Base-by-base conservation (phyloP, 2,329 filamentous ascomycete genomes). In the Aotearoamyces nothofagi region DNA sequence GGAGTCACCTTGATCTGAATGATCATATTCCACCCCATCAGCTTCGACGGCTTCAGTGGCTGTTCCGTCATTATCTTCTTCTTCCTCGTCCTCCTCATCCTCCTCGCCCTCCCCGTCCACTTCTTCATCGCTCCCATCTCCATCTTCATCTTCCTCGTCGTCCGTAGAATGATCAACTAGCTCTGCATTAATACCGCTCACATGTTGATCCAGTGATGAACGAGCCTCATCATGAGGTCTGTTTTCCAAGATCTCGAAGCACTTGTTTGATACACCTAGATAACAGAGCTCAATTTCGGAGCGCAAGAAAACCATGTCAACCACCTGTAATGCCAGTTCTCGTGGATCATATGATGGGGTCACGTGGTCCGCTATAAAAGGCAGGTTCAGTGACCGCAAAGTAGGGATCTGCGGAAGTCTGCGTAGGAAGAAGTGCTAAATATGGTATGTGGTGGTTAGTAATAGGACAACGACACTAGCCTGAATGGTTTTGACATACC, bases 261-360 rank as follows among this genome's bases (percentile, higher is more conserved):
- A 90, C 50, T 84, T 86, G 22, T 58, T 60, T n/a, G 64, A 63
- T 30, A 90, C 68, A 11, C 77, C 82, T 41, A 87, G 65, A 45
- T 86, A 87, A 50, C 74, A 81, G 9, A 90, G 60, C 43, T 77
- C 72, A 15, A 86, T 67, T 40, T 86, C 78, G 1, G 78, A 77
- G 4, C 78, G 66, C 10, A 90, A 58, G 9, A 77, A 73, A 30
- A 87, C 72, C 25, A 86, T 79, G 47, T 87, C 78, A 17, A 84
- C 64, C 26, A 87, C 67, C 45, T 86, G 78, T 36, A 81, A 57
- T 1, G 78, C 80, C 16, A 84, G 60, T 46, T 90, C 81, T 36
- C 67, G 66, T 2, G 71, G 63, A 30, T 79, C 71, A 31, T 44
- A 67, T 47, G 46, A 55, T 55, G 39, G 57, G 46, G 47, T 70